phyloP scores from a whole-genome alignment of 371 early-diverging fungal species.

The Lichtheimia ornata region DNA sequence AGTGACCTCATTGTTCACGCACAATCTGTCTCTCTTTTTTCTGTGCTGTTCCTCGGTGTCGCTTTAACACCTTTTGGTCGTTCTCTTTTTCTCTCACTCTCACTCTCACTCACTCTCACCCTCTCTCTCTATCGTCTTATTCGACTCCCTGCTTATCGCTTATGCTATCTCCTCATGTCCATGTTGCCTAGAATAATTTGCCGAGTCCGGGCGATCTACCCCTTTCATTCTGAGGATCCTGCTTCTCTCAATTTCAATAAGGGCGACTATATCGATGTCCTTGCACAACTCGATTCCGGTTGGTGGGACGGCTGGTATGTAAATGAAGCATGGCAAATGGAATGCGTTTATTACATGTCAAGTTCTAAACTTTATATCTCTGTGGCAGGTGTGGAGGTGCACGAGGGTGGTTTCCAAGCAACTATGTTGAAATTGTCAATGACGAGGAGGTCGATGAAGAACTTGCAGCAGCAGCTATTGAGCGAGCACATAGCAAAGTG shows the following conservation, averaged over 20 bases:
- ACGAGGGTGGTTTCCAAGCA: slow-evolving; percentile 89
- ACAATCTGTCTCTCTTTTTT: too few relatives aligned
- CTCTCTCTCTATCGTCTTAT: background rate
- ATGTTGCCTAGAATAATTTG: slow-evolving; percentile 34
- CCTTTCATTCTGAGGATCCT: slow-evolving; percentile 71
- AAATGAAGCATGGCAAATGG: background rate
- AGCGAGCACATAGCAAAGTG: too few relatives aligned
- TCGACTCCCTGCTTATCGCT: background rate
- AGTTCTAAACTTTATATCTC: background rate
- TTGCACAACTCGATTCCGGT: slow-evolving; percentile 80
- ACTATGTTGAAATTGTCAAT: slow-evolving; percentile 65
- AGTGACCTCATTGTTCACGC: too few relatives aligned
- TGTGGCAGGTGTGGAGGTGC: slow-evolving; percentile 47
- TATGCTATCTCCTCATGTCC: background rate
- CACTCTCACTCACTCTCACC: background rate
- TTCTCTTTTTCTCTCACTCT: background rate
- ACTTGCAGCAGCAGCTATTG: too few relatives aligned
- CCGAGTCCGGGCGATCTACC: slow-evolving; percentile 68
- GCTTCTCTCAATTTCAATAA: slow-evolving; percentile 71
- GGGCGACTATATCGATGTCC: slow-evolving; percentile 83
- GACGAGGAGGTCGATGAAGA: slow-evolving; percentile 11
- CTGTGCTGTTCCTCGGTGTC: too few relatives aligned
- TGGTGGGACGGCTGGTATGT: slow-evolving; percentile 94
- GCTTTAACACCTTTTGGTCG: too few relatives aligned
- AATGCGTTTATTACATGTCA: background rate